Base-by-base conservation (phyloP, 805 yeast species). In the Kuraishia capsulata region DNA sequence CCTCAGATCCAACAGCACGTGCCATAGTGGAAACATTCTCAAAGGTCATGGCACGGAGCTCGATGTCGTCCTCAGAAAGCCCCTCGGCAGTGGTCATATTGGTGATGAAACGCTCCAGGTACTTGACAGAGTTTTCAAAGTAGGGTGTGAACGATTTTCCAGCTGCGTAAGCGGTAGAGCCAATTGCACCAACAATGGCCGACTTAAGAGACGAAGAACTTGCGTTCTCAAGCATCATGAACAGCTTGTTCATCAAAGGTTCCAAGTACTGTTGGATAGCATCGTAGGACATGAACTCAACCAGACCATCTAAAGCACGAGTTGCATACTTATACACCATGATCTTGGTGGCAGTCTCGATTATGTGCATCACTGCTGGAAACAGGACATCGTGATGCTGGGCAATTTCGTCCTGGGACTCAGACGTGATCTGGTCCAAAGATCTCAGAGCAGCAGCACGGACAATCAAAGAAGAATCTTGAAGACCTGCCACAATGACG, bases 11-110 rank as follows among this genome's bases (percentile, higher is more conserved):
- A 42, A 92, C 97, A 40, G 99, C 97, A 60, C 89, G 77, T 40
- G 95, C 97, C 83, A 92, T 80, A 13, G 96, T 82, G 33, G 96
- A 84, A 48, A 92, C 76, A 54, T 92, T 83, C 67, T 92, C 99
- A 49, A 92, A 81, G 39, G 97, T 86, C 57, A 79, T 73, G 26
- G 96, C 96, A 60, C 94, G 78, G 52, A 92, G 76, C 64, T 88
- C 96, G 47, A 86, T 78, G 53, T 88, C 95, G 44, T 85, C 94
- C 51, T 87, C 96, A 44, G 82, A 68, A 70, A 85, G 67, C 48
- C 88, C 95, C 47, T 81, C 88, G 41, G 78, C 67, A 44, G 70
- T 68, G 44, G 76, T 71, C 59, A 59, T 59, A 53, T 78, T 73
- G 46, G 79, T 73, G 51, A 89, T 78, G 57, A 78, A 90, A 44